Base-by-base conservation (phyloP, 2,329 filamentous ascomycete species). In the Furcasterigmium sp. region DNA sequence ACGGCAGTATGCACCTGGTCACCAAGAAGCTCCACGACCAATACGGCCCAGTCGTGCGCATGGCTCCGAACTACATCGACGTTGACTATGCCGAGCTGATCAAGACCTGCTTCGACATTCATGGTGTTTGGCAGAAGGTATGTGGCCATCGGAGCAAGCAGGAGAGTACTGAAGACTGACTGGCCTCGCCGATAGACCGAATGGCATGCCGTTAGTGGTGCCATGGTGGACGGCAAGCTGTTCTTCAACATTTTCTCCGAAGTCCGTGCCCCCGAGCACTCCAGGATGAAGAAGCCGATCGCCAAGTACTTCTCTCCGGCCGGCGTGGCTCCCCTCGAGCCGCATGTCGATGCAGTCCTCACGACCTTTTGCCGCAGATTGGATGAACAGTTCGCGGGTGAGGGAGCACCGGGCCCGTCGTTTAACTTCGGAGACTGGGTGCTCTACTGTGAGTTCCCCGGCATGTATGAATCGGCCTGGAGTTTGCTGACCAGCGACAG, bases 191-290 rank as follows among this genome's bases (percentile, higher is more conserved):
- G 3, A 15, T 37, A 66, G 60, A 64, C 61, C 13, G 62, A 64
- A 25, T 64, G 63, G 20, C 64, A 67, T 49, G 53, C 60, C 29
- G 57, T 55, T 43, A 63, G 55, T 48, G 61, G 59, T 46, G 55
- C 57, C 26, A 46, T 61, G 21, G 53, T 59, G 41, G 52, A 62
- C 36, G 60, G 62, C 29, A 56, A 62, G 43, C 56, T 65, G 29
- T 56, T 55, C 11, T 64, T 61, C 46, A 56, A 65, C 45, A 45
- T 68, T 17, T 67, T 42, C 17, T 5, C 23, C 34, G 14, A 10
- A 42, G 5, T 17, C 7, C 17, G 47, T 8, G 29, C 55, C 6
- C 50, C 48, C 11, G 45, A 54, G 9, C 64, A 68, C 47, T 56
- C 57, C 10, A 51, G 46, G 19, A 52, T 59, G 48, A 67, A 64